These are phyloP conservation scores for Exophiala aquamarina DNA, from an alignment of 2,329 filamentous ascomycete species.

Conservation along the genomic window DNA sequence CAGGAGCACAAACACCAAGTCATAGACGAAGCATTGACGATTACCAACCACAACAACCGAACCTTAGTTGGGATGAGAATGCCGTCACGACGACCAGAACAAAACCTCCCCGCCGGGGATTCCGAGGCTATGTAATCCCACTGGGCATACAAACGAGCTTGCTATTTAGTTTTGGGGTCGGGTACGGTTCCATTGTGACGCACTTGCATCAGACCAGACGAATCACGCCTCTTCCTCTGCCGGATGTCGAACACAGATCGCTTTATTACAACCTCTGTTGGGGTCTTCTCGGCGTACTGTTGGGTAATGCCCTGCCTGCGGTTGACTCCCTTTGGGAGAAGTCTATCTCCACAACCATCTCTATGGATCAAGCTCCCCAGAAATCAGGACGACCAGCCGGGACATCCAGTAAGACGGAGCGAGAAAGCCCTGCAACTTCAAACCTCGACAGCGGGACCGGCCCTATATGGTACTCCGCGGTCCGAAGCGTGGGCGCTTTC, in stretches of 20 bases:
- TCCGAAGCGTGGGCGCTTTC: conserved; percentile 69
- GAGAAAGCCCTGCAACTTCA: conserved; percentile 12
- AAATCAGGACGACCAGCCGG: conserved; percentile 27
- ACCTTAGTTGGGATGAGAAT: conserved; percentile 16
- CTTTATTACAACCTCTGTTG: conserved; percentile 76
- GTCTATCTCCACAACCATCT: conserved; percentile 39
- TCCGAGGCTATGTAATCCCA: conserved; percentile 51
- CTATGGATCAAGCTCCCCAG: conserved; percentile 28
- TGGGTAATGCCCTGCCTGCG: conserved; percentile 81
- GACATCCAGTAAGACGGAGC: conserved; percentile 22
- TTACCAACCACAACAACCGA: conserved; percentile 32
- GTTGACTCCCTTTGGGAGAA: conserved; percentile 75
- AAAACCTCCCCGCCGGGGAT: conserved; percentile 37
- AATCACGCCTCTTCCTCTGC: conserved; percentile 63
- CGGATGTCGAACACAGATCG: conserved; percentile 53
- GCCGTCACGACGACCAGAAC: conserved; percentile 17
- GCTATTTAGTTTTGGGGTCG: conserved; percentile 75
- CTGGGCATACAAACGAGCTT: conserved; percentile 60
- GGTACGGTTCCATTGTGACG: conserved; percentile 79
- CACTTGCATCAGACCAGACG: conserved; percentile 71
- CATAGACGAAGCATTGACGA: conserved; percentile 46
- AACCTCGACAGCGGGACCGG: conserved; percentile 40
- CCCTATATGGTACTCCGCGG: conserved; percentile 73
- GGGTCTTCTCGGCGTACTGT: conserved; percentile 73
- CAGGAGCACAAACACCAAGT: conserved; percentile 69